Base-by-base conservation (phyloP, 306 rosid genomes). In the Oemleria cerasiformis region DNA sequence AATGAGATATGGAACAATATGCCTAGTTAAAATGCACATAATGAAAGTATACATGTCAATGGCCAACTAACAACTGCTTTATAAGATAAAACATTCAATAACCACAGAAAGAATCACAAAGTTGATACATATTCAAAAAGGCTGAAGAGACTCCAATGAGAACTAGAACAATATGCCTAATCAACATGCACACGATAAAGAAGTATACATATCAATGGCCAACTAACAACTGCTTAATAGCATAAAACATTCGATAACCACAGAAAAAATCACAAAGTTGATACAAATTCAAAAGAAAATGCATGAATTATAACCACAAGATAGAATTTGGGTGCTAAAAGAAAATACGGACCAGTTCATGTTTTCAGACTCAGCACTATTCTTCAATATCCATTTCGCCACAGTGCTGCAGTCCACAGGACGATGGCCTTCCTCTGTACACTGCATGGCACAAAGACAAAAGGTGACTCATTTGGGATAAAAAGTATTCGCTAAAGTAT, bases 351-450 rank as follows among this genome's bases (percentile, higher is more conserved):
- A 85, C 96, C 98, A 93, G 73, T 93, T 91, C 96, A 88, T 93
- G 72, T 91, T 93, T 85, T 91, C 97, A 72, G 98, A 88, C 84
- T 91, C 97, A 6, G 97, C 94, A 83, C 91, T 91, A 76, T 91
- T 93, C 91, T 93, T 93, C 89, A 89, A 61, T 71, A 93, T 82
- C 98, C 98, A 93, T 78, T 85, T 88, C 34, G 81, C 90, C 75
- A 91, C 97, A 70, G 98, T 93, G 78, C 84, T 86, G 74, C 98
- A 93, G 73, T 91, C 91, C 41, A 93, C 96, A 39, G 97, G 98
- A 76, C 97, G 98, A 75, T 91, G 98, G 73, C 92, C 97, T 86
- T 93, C 97, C 84, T 91, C 94, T 1, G 91, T 89, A 86, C 98
- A 93, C 86, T 85, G 77, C 75, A 79, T 5, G 34, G 11, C 65